Base-by-base conservation (phyloP, 768 basidiomycete genomes). In the Leucosporidium yakuticum region DNA sequence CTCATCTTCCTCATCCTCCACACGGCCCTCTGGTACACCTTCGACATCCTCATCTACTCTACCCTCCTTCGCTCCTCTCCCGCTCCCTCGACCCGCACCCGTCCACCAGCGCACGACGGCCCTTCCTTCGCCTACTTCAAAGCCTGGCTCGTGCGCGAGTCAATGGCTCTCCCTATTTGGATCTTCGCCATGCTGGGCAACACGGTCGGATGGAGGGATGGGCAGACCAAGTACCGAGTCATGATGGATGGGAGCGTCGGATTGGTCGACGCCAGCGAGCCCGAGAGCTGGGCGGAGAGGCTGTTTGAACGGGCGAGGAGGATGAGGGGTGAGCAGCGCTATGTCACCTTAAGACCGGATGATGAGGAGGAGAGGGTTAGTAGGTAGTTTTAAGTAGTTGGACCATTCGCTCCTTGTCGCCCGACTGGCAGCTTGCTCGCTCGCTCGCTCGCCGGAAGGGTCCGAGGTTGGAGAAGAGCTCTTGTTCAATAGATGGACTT, bases 121-220 rank as follows among this genome's bases (percentile, higher is more conserved):
- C 72, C 72, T 2, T 48, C 48, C 20, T 20, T 63, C 36, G 75
- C 80, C 60, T 97, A 96, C 78, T 73, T 91, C 53, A 75, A 81
- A 36, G 90, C 91, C 11, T 99, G 93, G 91, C 77, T 81, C 23
- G 80, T 83, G 25, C 84, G 96, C 65, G 96, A 99, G 79, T 19
- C 87, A 50, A 78, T 94, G 67, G 87, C 95, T 6, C 80, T 98
- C 27, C 96, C 96, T 14, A 90, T 98, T 65, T 99, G 87, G 85
- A 59, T 88, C 11, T 81, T 87, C 69, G 95, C 90, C 9, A 85
- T 99, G 50, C 79, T 87, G 60, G 92, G 94, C 34, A 83, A 86
- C 77, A 85, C 86, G 65, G 90, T 99, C 39, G 81, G 83, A 1
- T 99, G 96, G 96, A 83, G 96, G 76, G 73, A 75, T 34, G 95